phyloP scores from a whole-genome alignment of 2,329 filamentous ascomycete species.

The Drechslerella coelobrocha region DNA sequence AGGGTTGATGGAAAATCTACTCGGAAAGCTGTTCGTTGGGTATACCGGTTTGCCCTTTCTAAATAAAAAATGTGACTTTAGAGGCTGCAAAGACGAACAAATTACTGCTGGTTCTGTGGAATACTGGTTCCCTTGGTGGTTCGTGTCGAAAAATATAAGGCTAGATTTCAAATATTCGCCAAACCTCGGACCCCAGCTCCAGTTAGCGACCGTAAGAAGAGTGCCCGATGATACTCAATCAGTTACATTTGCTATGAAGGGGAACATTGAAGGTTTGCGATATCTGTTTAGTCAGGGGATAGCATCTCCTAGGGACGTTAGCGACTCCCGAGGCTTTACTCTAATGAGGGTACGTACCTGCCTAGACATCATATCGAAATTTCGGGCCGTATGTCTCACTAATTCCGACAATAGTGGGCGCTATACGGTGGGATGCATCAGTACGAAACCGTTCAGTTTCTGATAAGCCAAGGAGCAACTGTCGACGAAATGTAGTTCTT shows the following conservation, averaged over 20 bases:
- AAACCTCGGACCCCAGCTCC: slow-evolving; percentile 15
- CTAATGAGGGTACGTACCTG: slow-evolving; percentile 17
- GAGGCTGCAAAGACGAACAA: slow-evolving; percentile 12
- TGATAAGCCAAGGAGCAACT: slow-evolving; percentile 11
- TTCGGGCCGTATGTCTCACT: not conserved
- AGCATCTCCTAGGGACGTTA: slow-evolving; percentile 19
- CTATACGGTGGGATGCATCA: slow-evolving; percentile 26
- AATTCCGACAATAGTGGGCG: slow-evolving; percentile 5
- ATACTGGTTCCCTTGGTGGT: slow-evolving; percentile 28
- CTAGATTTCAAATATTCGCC: slow-evolving; percentile 9
- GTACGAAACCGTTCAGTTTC: slow-evolving; percentile 13
- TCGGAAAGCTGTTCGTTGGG: slow-evolving; percentile 11
- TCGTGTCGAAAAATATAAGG: slow-evolving; percentile 13
- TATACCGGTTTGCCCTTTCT: slow-evolving; percentile 15
- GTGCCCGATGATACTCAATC: slow-evolving; percentile 14
- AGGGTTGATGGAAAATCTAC: not conserved
- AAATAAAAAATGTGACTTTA: slow-evolving; percentile 17
- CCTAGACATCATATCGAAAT: not conserved
- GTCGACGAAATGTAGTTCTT: slow-evolving; percentile 13
- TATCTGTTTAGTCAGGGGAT: slow-evolving; percentile 18
- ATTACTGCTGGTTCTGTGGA: not conserved
- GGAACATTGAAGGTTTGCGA: slow-evolving; percentile 14
- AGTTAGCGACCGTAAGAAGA: slow-evolving; percentile 13
- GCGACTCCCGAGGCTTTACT: slow-evolving; percentile 14
- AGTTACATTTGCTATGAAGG: slow-evolving; percentile 13